Evolutionary conservation across 768 basidiomycete genomes (phyloP), one percentile per base, ranked within the genome.

Genomic region (Paxillus rubicundulus): DNA sequence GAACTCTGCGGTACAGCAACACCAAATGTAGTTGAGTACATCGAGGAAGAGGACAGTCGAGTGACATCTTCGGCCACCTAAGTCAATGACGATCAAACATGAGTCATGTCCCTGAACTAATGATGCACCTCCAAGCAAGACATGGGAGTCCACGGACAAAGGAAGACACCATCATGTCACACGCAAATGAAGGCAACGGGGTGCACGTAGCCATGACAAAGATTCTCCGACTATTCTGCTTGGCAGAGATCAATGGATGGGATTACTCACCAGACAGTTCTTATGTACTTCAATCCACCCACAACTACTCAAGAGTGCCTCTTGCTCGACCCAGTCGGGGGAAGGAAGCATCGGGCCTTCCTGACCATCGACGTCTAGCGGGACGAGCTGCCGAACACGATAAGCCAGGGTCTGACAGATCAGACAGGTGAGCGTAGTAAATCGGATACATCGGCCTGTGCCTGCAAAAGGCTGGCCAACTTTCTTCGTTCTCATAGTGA

Each of bases 281-380:
- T 76, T 77, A 61, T 84, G 76, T 17, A 90, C 78, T 60, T 90
- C 84, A 54, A 92, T 77, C 87, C 86, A 89, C 10, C 89, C 89
- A 48, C 65, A 81, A 32, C 74, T 68, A 58, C 84, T 86, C 68
- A 81, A 82, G 69, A 91, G 73, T 46, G 82, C 72, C 62, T 88
- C 86, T 45, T 80, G 77, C 70, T 91, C 89, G 6, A 82, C 82
- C 86, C 87, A 90, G 41, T 88, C 86, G 47, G 85, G 82, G 1
- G 81, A 81, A 14, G 89, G 87, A 45, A 89, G 70, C 14, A 89
- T 69, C 3, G 83, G 80, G 8, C 85, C 83, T 49, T 85, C 85
- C 45, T 78, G 78, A 13, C 75, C 74, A 53, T 86, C 84, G 7
- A 82, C 67, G 49, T 85, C 84, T 44, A 72, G 68, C 37, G 81